These are phyloP conservation scores for Dryas drummondii DNA, from an alignment of 306 rosid genomes.

Conservation along the genomic window DNA sequence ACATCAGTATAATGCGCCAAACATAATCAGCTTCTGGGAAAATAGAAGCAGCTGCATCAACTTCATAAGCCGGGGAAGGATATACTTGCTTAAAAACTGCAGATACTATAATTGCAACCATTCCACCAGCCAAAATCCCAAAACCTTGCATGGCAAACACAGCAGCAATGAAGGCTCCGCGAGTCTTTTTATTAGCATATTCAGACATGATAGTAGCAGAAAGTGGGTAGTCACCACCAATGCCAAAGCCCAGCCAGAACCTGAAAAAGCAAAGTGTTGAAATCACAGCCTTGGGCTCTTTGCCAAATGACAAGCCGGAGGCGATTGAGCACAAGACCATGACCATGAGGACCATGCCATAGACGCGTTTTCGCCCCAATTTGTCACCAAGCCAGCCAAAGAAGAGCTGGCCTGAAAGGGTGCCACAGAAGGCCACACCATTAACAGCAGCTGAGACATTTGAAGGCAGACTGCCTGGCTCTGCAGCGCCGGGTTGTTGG, in stretches of 20 bases:
- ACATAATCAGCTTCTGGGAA: constrained; percentile 68
- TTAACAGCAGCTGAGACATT: constrained; percentile 72
- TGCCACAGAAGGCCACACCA: constrained; percentile 85
- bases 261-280: constrained; percentile 77
- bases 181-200: constrained; percentile 81
- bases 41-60: constrained; percentile 48
- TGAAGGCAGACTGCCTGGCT: constrained; percentile 66
- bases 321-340: constrained; percentile 78
- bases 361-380: constrained; percentile 76
- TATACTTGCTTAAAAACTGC: constrained; percentile 42
- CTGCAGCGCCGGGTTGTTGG: constrained; percentile 33
- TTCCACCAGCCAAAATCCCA: constrained; percentile 79
- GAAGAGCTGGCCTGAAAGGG: constrained; percentile 84
- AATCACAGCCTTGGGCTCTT: constrained; percentile 50
- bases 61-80: constrained; percentile 50
- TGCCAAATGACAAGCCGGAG: constrained; percentile 75
- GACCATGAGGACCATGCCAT: constrained; percentile 85
- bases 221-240: constrained; percentile 95
- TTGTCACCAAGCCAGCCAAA: constrained; percentile 98
- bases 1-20: constrained; percentile 82
- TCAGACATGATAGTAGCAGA: constrained; percentile 96
- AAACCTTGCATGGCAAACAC: constrained; percentile 97
- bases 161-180: constrained; percentile 87
- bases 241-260: constrained; percentile 92
- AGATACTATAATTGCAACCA: constrained; percentile 67